phyloP scores from a whole-genome alignment of 2,329 filamentous ascomycete genomes.

The Nemania sp. region DNA sequence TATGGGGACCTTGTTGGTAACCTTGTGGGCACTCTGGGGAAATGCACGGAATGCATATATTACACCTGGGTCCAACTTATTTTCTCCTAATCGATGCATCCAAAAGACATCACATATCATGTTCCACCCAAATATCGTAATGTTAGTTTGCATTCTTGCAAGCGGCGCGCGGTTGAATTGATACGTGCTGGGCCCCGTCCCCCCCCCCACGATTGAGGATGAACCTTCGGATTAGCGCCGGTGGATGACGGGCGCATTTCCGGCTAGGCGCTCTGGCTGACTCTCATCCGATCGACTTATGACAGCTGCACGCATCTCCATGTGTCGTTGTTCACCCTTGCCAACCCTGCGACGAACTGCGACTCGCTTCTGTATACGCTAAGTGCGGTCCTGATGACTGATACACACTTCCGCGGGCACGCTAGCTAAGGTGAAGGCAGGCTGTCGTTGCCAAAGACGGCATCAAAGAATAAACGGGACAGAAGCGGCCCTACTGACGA shows the following conservation, averaged over 20 bases:
- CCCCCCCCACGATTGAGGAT: not conserved
- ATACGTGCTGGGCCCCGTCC: not conserved
- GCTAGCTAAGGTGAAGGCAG: not conserved
- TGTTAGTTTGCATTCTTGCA: not conserved
- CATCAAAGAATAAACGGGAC: not conserved
- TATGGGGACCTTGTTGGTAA: conserved; percentile 25
- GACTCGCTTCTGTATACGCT: not conserved
- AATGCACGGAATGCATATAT: conserved; percentile 10
- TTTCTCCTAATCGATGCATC: not conserved
- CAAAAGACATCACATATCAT: not conserved
- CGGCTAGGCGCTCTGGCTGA: not conserved
- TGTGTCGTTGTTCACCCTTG: not conserved
- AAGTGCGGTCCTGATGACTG: not conserved
- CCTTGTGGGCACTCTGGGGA: conserved; percentile 18
- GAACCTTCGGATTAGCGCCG: too few relatives aligned
- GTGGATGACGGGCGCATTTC: not conserved
- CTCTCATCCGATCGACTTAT: not conserved
- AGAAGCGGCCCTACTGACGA: not conserved
- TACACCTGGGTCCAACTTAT: not conserved
- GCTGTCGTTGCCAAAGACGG: not conserved
- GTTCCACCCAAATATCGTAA: not conserved
- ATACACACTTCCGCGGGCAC: not conserved
- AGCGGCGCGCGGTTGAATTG: not conserved
- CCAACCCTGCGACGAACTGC: not conserved
- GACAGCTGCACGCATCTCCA: not conserved